Percentiles rank a stretch among this genome's conserved stretches.
Conservation (phyloP, 164 flowering plant species). For the Nymphaea thermarum region DNA sequence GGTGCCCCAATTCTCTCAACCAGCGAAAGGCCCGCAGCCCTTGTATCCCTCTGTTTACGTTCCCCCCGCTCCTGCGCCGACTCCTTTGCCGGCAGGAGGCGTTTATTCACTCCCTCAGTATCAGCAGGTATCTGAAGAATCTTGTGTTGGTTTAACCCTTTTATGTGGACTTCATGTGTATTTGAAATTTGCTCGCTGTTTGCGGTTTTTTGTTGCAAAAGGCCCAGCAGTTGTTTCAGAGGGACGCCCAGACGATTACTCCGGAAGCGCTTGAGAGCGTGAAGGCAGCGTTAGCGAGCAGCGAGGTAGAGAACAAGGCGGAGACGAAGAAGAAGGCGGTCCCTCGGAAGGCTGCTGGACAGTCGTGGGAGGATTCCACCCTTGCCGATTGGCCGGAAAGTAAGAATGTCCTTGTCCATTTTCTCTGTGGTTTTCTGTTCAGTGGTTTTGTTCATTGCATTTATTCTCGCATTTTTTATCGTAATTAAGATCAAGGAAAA, state of each 20-base stretch:
- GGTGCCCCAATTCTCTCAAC: slow-evolving; percentile 14
- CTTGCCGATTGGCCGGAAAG: slow-evolving; percentile 99
- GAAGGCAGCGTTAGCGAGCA: slow-evolving; percentile 96
- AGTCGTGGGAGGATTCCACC: slow-evolving; percentile 94
- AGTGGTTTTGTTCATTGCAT: background rate
- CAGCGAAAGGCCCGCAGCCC: slow-evolving; percentile 15
- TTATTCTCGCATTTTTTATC: background rate
- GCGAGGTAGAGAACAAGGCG: slow-evolving; percentile 91
- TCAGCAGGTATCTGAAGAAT: slow-evolving; percentile 49
- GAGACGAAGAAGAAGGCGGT: slow-evolving; percentile 91
- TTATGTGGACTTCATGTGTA: slow-evolving; percentile 8
- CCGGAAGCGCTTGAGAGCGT: slow-evolving; percentile 97
- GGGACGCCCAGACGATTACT: slow-evolving; percentile 89
- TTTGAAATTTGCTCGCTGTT: background rate
- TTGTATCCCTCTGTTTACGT: slow-evolving; percentile 32
- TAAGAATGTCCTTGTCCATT: slow-evolving; percentile 61
- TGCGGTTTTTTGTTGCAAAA: slow-evolving; percentile 26
- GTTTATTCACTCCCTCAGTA: slow-evolving; percentile 63
- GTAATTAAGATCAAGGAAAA: background rate
- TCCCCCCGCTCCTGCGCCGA: slow-evolving; percentile 13
- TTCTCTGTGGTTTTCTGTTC: background rate
- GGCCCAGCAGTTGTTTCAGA: slow-evolving; percentile 94
- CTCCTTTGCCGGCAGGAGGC: slow-evolving; percentile 24
- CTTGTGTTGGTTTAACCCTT: background rate
- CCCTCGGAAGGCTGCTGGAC: slow-evolving; percentile 98